Evolutionary conservation across 2,329 filamentous ascomycete species (phyloP).

Genomic region (Arthrobotrys entomopaga): DNA sequence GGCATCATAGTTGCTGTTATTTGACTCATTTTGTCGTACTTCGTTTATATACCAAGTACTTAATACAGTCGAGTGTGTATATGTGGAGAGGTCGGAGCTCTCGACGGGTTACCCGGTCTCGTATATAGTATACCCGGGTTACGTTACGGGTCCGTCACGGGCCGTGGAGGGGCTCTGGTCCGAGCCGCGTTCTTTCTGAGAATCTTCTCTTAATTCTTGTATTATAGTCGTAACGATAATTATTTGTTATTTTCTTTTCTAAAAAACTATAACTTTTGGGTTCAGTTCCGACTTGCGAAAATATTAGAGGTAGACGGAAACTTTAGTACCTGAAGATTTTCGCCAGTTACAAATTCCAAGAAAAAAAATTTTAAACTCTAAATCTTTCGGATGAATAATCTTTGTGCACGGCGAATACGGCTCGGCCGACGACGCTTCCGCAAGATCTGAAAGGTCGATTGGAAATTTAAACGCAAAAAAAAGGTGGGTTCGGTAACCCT

Average conservation of each 20-base stretch:
- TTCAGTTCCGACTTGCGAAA: conserved; percentile 46
- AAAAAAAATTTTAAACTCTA: neutral
- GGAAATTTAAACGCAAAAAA: conserved; percentile 3
- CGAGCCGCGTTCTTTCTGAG: neutral
- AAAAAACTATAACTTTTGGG: neutral
- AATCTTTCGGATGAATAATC: too few species aligned
- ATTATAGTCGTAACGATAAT: neutral
- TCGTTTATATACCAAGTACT: too few species aligned
- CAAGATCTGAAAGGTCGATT: neutral
- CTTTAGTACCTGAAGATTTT: conserved; percentile 17
- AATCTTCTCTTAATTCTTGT: neutral
- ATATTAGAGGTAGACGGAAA: too few species aligned
- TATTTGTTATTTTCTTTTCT: neutral
- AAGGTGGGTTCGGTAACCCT: neutral
- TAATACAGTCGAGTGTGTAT: too few species aligned
- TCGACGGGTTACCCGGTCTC: neutral
- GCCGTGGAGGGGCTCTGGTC: conserved; percentile 20
- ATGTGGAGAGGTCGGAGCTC: conserved; percentile 10
- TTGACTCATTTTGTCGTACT: conserved; percentile 38
- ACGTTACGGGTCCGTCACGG: conserved; percentile 13
- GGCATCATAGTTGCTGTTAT: conserved; percentile 54
- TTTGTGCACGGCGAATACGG: too few species aligned
- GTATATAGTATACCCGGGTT: neutral
- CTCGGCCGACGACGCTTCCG: too few species aligned
- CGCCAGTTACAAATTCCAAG: conserved; percentile 10